Evolutionary conservation across 352 stramenopile species (phyloP).

Genomic region (Phytophthora boehmeriae): DNA sequence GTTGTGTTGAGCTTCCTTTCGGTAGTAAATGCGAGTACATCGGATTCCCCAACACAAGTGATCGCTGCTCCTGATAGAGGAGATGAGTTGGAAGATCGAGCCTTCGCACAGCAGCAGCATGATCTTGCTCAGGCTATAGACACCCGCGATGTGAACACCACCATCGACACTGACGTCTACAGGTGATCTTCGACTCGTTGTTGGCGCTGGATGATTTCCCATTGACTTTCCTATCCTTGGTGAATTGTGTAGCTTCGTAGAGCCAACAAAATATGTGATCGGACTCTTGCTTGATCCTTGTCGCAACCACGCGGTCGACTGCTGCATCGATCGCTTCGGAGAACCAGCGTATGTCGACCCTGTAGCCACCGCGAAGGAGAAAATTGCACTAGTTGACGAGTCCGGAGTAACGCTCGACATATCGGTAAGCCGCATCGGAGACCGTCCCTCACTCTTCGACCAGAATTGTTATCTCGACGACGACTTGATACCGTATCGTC

Average conservation of each 20-base stretch:
- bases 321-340: conserved; percentile 82
- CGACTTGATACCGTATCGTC: conserved; percentile 50
- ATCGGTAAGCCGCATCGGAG: conserved; percentile 69
- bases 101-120: conserved; percentile 50
- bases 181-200: conserved; percentile 30
- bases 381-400: conserved; percentile 77
- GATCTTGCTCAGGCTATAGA: conserved; percentile 48
- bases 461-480: conserved; percentile 74
- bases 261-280: conserved; percentile 75
- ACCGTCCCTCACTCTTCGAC: conserved; percentile 74
- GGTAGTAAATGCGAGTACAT: conserved; percentile 4
- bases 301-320: conserved; percentile 53
- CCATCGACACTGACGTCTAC: conserved; percentile 76
- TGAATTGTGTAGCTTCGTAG: conserved; percentile 34
- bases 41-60: conserved; percentile 39
- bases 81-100: conserved; percentile 65
- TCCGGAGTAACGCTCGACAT: conserved; percentile 54
- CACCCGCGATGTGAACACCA: conserved; percentile 39
- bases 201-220: not conserved
- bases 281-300: conserved; percentile 88
- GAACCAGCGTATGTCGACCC: conserved; percentile 58
- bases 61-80: conserved; percentile 75
- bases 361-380: conserved; percentile 38
- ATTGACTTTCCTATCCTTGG: not conserved
- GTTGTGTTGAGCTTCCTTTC: not conserved